Conservation (phyloP, 2,329 filamentous ascomycete genomes). For the Scedosporium minutisporum region DNA sequence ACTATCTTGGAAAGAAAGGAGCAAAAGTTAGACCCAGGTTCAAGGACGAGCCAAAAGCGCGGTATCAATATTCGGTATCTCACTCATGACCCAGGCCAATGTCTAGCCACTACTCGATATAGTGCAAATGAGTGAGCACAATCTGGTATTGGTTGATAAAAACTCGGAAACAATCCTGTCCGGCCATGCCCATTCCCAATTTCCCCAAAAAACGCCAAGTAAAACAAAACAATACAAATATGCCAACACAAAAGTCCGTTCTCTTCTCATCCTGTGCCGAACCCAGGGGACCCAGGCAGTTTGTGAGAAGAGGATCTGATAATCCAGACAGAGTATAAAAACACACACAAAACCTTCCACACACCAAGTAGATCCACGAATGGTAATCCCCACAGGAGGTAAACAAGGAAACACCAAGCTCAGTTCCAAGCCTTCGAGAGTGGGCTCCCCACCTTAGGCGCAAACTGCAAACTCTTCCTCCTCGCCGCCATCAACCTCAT, state of each 20-base stretch:
- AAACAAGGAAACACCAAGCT: not conserved
- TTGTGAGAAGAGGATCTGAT: not conserved
- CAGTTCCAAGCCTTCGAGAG: conserved; percentile 47
- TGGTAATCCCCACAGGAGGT: not conserved
- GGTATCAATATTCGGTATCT: no score
- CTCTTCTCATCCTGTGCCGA: not conserved
- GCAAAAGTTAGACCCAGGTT: no score
- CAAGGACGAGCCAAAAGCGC: no score
- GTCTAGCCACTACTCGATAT: no score
- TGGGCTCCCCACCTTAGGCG: conserved; percentile 65
- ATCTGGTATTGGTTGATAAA: not conserved
- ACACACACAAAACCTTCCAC: not conserved
- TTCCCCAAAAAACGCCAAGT: not conserved
- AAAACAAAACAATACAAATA: not conserved
- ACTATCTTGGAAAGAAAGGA: no score
- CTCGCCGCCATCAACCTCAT: conserved; percentile 60
- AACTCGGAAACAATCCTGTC: not conserved
- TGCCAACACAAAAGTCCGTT: not conserved
- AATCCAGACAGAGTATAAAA: no score
- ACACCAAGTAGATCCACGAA: not conserved
- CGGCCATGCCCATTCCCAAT: not conserved
- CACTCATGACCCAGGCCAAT: no score
- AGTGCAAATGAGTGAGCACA: not conserved
- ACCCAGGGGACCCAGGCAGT: not conserved
- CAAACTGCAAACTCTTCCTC: conserved; percentile 69